Evolutionary conservation across 2,329 filamentous ascomycete genomes (phyloP), one percentile per base, ranked within the genome.

Genomic region (Cytospora schulzeri): DNA sequence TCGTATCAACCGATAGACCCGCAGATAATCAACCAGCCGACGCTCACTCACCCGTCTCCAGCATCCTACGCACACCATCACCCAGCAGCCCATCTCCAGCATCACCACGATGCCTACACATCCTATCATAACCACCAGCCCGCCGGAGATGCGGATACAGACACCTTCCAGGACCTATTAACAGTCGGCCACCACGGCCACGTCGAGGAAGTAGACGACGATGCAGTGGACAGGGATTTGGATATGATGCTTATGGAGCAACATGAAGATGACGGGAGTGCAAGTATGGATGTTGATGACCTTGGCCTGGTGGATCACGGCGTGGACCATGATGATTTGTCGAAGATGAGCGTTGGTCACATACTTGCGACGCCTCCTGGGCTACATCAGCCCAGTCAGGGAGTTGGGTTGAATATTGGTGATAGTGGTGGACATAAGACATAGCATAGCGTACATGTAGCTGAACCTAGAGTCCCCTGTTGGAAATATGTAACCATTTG

Each of bases 1-100:
- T 56, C 68, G 69, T 83, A 83, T 71, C 82, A 85, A 60, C 84
- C 83, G 29, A 86, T 87, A 72, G 84, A 87, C 70, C 84, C 84
- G n/a, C 83, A 84, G 68, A 85, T 86, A 61, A 85, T 86, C 69
- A 80, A 77, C 73, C 31, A 69, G 67, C 31, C 73, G 69, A n/a
- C n/a, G n/a, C n/a, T n/a, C n/a, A n/a, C n/a, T n/a, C n/a, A n/a
- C n/a, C n/a, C n/a, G n/a, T 53, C 71, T 56, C 72, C 60, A 74
- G 63, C 71, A 73, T 59, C 68, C 67, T 53, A 60, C 59, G 24
- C 73, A 69, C 68, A 71, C 29, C 67, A 69, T 41, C 68, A 69
- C 17, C 66, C 67, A 9, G 70, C 69, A 9, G 70, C 69, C 9
- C 71, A 73, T 15, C 73, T 72, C 17, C 68, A 68, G 45, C 51